Base-by-base conservation (phyloP, 2,329 filamentous ascomycete species). In the Ilyonectria sp. region DNA sequence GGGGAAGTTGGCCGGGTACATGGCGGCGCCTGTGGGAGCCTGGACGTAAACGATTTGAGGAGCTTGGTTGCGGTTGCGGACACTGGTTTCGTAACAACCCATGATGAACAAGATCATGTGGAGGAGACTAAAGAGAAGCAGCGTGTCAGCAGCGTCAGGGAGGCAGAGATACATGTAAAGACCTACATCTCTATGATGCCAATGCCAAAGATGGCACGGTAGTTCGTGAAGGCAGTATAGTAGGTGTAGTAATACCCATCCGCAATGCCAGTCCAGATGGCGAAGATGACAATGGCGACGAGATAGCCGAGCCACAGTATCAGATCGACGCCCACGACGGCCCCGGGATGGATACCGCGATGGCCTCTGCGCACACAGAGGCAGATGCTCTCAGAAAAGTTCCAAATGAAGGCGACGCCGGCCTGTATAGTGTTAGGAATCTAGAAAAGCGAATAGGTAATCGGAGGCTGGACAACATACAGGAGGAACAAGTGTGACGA, bases 61-160 rank as follows among this genome's bases (percentile, higher is more conserved):
- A n/a, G 29, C 9, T 33, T 11, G 23, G 23, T 21, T 37, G 31
- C 60, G 60, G 62, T 73, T 74, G 54, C 73, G 71, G 33, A 67
- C 57, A 44, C 58, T 60, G 15, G 69, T 72, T 57, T 75, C 71
- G 58, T 60, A 66, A 67, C 73, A 74, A 26, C 63, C 73, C 15
- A 75, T 74, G 66, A 74, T 47, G 57, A 75, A 75, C 23, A 75
- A 49, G 31, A 56, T 53, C 40, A 75, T 50, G 44, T 75, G 73
- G 35, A 61, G 3, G 55, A 71, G 10, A 10, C 73, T 75, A 23
- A 46, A 3, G 31, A 7, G 6, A 15, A 53, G 19, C n/a, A 15
- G 9, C 9, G 11, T 21, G 53, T 58, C 50, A 60, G 26, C 23
- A 1, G 29, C 10, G n/a, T 3, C 31, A 2, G 17, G 4, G 33